These are phyloP conservation scores for Annulohypoxylon moriforme DNA, from an alignment of 495 filamentous ascomycete species.

Conservation along the genomic window DNA sequence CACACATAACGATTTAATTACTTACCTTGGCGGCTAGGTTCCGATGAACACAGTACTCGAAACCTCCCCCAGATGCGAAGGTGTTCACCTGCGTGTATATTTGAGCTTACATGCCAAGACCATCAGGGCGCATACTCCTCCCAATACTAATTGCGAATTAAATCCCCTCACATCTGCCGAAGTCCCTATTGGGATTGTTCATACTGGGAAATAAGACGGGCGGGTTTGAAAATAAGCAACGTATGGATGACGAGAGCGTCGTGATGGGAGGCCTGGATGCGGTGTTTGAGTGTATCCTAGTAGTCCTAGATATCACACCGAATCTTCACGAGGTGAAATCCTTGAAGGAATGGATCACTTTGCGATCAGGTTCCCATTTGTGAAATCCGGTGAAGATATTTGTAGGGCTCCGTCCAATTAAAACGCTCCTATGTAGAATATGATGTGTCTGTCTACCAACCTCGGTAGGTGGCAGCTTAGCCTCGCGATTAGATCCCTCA, in stretches of 20 bases:
- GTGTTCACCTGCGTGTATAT: background rate
- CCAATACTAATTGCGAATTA: background rate
- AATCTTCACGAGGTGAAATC: background rate
- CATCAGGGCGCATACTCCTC: background rate
- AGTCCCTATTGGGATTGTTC: background rate
- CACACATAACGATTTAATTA: background rate
- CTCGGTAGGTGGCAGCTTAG: background rate
- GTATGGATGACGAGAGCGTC: background rate
- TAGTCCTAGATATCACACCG: background rate
- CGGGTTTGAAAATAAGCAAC: background rate
- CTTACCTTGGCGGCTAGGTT: background rate
- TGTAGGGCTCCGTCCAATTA: background rate
- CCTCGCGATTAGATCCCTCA: constrained; percentile 1
- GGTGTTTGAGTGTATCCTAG: background rate
- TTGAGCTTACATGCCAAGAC: background rate
- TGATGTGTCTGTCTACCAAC: background rate
- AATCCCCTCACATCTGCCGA: background rate
- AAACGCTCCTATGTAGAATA: background rate
- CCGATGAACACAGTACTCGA: background rate
- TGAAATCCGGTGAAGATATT: background rate
- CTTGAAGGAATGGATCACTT: background rate
- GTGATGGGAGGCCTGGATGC: background rate
- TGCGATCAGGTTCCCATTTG: background rate
- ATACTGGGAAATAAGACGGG: background rate
- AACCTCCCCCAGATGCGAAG: background rate